Conservation (phyloP, 495 filamentous ascomycete genomes). For the Copromyces sp. region DNA sequence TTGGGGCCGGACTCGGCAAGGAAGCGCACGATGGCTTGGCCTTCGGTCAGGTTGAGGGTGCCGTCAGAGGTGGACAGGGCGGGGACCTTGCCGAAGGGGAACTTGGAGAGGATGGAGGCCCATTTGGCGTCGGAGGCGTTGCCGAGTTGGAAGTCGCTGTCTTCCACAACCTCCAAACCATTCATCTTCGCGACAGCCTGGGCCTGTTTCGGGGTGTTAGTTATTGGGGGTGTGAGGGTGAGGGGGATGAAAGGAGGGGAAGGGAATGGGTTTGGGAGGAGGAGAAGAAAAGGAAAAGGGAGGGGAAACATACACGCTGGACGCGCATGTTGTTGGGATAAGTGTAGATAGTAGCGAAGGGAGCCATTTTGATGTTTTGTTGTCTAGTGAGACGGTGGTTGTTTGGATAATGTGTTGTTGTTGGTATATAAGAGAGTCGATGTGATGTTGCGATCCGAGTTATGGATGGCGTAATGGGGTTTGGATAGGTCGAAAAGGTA, state of each 20-base stretch:
- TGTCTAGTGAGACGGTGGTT: too few relatives aligned
- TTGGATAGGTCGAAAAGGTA: neutral
- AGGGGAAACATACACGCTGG: conserved; percentile 29
- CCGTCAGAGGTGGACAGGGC: conserved; percentile 46
- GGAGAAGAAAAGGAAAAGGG: neutral
- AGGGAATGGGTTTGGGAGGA: neutral
- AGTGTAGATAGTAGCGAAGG: conserved; percentile 43
- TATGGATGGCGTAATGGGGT: neutral
- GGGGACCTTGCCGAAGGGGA: conserved; percentile 52
- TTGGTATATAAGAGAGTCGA: neutral
- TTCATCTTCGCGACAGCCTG: conserved; percentile 45
- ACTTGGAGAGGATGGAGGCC: conserved; percentile 48
- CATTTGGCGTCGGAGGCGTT: conserved; percentile 25
- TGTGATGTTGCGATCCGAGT: neutral
- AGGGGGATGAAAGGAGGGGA: too few relatives aligned
- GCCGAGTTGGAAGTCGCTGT: conserved; percentile 30
- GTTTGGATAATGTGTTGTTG: neutral
- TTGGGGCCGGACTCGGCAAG: conserved; percentile 44
- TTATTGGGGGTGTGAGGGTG: too few relatives aligned
- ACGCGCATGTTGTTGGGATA: conserved; percentile 39
- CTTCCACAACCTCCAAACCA: conserved; percentile 33
- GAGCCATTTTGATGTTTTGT: conserved; percentile 30
- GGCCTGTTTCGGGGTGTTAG: conserved; percentile 22
- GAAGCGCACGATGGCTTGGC: conserved; percentile 46
- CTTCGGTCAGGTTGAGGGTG: conserved; percentile 36